Conservation (phyloP, 108 stramenopile species). For the Pseudonitzschia pungens region DNA sequence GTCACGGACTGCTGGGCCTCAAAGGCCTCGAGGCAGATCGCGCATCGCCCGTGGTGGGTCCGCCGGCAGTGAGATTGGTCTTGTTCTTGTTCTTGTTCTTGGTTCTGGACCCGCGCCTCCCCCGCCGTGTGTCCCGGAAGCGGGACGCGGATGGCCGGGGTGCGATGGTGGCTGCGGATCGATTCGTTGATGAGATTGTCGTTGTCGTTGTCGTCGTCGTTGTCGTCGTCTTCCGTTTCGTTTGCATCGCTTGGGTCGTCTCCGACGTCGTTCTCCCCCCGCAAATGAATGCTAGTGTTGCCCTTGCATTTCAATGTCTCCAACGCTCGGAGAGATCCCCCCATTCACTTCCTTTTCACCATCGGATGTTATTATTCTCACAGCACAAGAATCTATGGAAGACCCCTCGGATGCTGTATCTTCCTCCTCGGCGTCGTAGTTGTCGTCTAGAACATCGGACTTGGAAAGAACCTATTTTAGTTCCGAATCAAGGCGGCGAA, state of each 20-base stretch:
- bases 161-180: no score
- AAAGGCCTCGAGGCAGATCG: slow-evolving; percentile 57
- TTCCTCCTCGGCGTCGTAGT: not conserved
- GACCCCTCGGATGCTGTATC: not conserved
- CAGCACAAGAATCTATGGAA: not conserved
- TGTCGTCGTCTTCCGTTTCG: no score
- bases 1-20: slow-evolving; percentile 39
- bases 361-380: not conserved
- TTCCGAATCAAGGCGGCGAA: not conserved
- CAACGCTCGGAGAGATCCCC: not conserved
- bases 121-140: no score
- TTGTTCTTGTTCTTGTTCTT: not conserved
- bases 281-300: not conserved
- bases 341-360: not conserved
- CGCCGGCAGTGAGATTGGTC: not conserved
- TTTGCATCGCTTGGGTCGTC: no score
- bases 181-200: no score
- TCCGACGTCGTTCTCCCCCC: not conserved
- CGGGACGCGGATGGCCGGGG: no score
- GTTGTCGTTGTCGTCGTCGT: no score
- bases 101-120: no score
- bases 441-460: not conserved
- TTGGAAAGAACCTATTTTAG: not conserved
- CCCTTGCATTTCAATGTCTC: not conserved
- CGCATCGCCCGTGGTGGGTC: slow-evolving; percentile 48